Percentiles rank a stretch among this genome's conserved stretches.
These are phyloP conservation scores for Selaginella tamariscina DNA, from an alignment of 75 land plant species.

Conservation along the genomic window DNA sequence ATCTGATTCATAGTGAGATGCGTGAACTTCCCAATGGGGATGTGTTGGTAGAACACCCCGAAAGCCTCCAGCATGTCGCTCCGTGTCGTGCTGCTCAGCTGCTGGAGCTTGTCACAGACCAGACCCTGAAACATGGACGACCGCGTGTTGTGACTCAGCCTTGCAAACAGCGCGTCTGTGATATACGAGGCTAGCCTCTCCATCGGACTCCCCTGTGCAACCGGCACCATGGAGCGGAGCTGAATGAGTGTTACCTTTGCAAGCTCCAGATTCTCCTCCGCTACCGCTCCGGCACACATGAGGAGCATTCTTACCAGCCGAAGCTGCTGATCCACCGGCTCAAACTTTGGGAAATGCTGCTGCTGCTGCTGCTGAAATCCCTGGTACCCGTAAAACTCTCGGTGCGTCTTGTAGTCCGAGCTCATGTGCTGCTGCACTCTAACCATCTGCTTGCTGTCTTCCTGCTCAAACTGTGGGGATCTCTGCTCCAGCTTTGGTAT, in stretches of 20 bases:
- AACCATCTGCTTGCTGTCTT: not conserved
- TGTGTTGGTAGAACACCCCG: conserved; percentile 1
- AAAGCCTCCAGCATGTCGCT: conserved; percentile 5
- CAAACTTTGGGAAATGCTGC: not conserved
- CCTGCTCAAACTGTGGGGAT: no score
- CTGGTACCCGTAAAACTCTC: no score
- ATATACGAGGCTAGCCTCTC: conserved; percentile 13
- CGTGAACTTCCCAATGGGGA: conserved; percentile 9
- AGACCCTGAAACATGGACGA: not conserved
- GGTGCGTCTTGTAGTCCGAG: no score
- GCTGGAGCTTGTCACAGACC: not conserved
- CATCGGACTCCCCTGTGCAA: not conserved
- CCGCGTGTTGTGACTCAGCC: not conserved
- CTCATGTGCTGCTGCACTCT: not conserved
- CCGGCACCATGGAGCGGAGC: conserved; percentile 1
- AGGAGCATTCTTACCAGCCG: not conserved
- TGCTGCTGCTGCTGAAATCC: not conserved
- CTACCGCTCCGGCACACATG: not conserved
- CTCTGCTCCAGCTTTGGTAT: not conserved
- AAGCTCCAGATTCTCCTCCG: not conserved
- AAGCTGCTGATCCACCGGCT: conserved; percentile 5
- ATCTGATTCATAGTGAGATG: conserved; percentile 14
- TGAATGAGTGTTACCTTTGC: not conserved
- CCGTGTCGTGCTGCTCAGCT: not conserved
- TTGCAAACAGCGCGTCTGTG: not conserved